Base-by-base conservation (phyloP, 495 filamentous ascomycete genomes). In the Echria macrotheca region DNA sequence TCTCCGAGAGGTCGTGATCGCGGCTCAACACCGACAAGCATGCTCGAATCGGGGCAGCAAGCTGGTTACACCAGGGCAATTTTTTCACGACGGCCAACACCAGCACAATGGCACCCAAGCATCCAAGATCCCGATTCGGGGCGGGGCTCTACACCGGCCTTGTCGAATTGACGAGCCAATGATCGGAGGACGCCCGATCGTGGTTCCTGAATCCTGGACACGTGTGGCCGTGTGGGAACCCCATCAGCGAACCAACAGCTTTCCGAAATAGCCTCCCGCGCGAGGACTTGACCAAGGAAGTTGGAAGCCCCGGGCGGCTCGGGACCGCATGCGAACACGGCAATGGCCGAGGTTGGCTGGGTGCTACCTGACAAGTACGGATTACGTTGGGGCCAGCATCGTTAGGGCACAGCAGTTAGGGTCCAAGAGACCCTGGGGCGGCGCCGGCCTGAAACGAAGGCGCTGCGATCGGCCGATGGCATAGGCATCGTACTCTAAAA, bases 101-200 rank as follows among this genome's bases (percentile, higher is more conserved):
- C n/a, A n/a, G n/a, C n/a, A n/a, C n/a, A n/a, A n/a, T 31, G 18
- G 18, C 42, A 44, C 12, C 23, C 18, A 1, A 9, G 17, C 26
- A 18, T 6, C 21, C n/a, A 24, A 44, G 42, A 44, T 44, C 25
- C 14, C 33, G 8, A 8, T 9, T 12, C 48, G 50, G 44, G 39
- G 35, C 47, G 44, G n/a, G n/a, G n/a, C n/a, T n/a, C n/a, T n/a
- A n/a, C n/a, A n/a, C n/a, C n/a, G n/a, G 35, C 45, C 31, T 22
- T 50, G 49, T 47, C 50, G 47, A 50, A 26, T 23, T 33, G 37
- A 40, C 31, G 23, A 51, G 50, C 57, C 57, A 60, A 60, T 60
- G 39, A 60, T 60, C 57, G 54, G 50, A 37, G 49, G 29, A 33
- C 15, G 19, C 37, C 25, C 46, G 56, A 59, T 59, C 56, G 53